Evolutionary conservation across 2,329 filamentous ascomycete species (phyloP).

Genomic region (Colletotrichum viniferum): DNA sequence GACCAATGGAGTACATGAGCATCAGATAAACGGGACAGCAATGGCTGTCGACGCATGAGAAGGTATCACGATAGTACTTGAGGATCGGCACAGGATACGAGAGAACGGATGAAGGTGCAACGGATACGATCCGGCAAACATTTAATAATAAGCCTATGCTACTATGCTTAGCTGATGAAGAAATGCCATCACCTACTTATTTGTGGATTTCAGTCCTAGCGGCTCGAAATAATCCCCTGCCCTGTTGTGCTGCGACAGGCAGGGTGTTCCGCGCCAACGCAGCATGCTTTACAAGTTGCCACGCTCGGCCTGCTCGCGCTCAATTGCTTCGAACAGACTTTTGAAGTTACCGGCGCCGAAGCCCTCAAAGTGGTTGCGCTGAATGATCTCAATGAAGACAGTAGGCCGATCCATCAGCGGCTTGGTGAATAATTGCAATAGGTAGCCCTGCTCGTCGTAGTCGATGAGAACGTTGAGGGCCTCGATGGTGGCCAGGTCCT

Average conservation of each 20-base stretch:
- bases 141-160: background rate
- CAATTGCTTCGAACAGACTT: slow-evolving; percentile 92
- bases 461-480: slow-evolving; percentile 88
- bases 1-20: slow-evolving; percentile 30
- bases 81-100: background rate
- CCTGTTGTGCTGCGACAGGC: background rate
- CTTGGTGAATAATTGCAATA: slow-evolving; percentile 80
- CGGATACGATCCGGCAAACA: background rate
- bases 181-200: background rate
- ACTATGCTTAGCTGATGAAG: background rate
- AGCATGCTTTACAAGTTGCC: slow-evolving; percentile 70
- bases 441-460: slow-evolving; percentile 90
- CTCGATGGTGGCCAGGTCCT: slow-evolving; percentile 80
- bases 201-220: background rate
- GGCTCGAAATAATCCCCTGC: background rate
- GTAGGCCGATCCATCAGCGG: slow-evolving; percentile 94
- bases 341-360: slow-evolving; percentile 97
- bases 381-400: slow-evolving; percentile 96
- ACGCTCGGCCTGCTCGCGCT: slow-evolving; percentile 85
- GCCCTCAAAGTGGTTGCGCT: slow-evolving; percentile 86
- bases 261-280: background rate
- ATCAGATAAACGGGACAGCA: slow-evolving; percentile 37
- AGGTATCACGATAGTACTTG: too few species aligned
- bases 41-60: slow-evolving; percentile 48
- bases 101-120: background rate